phyloP scores from a whole-genome alignment of 2,329 filamentous ascomycete species.

The Ophiognomonia clavigignenti-juglandacearum region DNA sequence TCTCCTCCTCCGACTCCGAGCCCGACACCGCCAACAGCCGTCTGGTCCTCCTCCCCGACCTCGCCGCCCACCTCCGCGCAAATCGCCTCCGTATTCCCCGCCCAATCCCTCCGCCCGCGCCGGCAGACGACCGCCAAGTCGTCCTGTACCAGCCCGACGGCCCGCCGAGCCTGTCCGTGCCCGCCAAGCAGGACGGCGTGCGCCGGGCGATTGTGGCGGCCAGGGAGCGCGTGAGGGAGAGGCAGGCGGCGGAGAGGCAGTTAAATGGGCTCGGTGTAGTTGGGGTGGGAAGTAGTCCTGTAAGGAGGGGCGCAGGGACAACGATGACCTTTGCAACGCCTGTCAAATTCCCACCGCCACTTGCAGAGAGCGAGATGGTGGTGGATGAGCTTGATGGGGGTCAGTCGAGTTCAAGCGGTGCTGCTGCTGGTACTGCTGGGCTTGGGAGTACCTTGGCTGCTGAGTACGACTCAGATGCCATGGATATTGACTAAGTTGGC shows the following conservation, averaged over 20 bases:
- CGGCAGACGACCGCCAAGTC: constrained; percentile 64
- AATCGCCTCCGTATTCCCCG: constrained; percentile 53
- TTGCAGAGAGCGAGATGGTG: neutral
- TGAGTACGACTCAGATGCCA: constrained; percentile 54
- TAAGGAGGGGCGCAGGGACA: neutral
- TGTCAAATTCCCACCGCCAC: neutral
- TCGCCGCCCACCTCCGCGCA: constrained; percentile 72
- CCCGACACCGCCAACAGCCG: constrained; percentile 49
- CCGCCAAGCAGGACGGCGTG: constrained; percentile 71
- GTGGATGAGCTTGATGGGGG: neutral
- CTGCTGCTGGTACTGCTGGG: neutral
- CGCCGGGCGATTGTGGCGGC: constrained; percentile 80
- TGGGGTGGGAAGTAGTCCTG: too few species aligned
- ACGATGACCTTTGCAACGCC: constrained; percentile 12
- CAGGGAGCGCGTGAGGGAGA: constrained; percentile 61
- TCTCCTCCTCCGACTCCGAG: constrained; percentile 45
- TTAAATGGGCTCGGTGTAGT: too few species aligned
- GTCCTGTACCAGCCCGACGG: constrained; percentile 69
- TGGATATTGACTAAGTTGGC: constrained; percentile 56
- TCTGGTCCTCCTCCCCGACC: constrained; percentile 77
- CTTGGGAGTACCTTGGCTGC: neutral
- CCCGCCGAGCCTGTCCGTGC: constrained; percentile 69
- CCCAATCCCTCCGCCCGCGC: constrained; percentile 56
- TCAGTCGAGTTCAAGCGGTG: neutral
- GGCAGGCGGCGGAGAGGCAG: constrained; percentile 41